phyloP scores from a whole-genome alignment of 768 basidiomycete genomes.

The Collybia sp. region DNA sequence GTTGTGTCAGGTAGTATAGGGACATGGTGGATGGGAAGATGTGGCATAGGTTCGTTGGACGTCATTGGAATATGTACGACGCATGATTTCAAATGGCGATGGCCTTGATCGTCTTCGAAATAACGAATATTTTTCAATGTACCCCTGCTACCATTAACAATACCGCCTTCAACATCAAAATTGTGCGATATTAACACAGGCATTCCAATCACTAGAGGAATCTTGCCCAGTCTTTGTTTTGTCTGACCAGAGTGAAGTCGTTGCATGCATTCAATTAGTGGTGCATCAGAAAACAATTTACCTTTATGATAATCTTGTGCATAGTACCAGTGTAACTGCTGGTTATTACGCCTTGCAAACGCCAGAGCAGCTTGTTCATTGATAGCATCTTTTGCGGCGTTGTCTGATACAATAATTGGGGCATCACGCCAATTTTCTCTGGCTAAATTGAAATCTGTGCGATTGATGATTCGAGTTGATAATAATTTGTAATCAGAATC shows the following conservation, averaged over 20 bases:
- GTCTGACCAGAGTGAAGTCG: constrained; percentile 19
- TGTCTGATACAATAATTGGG: too few relatives aligned
- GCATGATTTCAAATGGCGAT: constrained; percentile 14
- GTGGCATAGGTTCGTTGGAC: constrained; percentile 7
- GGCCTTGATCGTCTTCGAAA: constrained; percentile 9
- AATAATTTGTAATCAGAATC: constrained; percentile 17
- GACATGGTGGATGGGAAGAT: constrained; percentile 10
- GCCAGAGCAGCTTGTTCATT: constrained; percentile 19
- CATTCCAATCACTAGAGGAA: constrained; percentile 34
- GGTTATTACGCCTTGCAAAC: constrained; percentile 16
- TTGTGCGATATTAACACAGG: constrained; percentile 32
- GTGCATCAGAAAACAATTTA: constrained; percentile 2
- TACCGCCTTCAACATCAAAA: constrained; percentile 28
- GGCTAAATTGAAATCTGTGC: neutral
- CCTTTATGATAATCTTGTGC: constrained; percentile 16
- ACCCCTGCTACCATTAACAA: constrained; percentile 30
- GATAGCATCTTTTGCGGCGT: constrained; percentile 29
- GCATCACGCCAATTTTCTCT: constrained; percentile 17
- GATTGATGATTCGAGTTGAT: constrained; percentile 4
- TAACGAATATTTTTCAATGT: constrained; percentile 19
- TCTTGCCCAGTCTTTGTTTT: constrained; percentile 20
- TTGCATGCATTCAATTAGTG: constrained; percentile 5
- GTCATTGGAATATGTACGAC: constrained; percentile 14
- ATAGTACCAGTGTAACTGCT: constrained; percentile 22
- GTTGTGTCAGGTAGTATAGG: constrained; percentile 16